Evolutionary conservation across 768 basidiomycete genomes (phyloP), one percentile per base, ranked within the genome.

Genomic region (Russula abietina): DNA sequence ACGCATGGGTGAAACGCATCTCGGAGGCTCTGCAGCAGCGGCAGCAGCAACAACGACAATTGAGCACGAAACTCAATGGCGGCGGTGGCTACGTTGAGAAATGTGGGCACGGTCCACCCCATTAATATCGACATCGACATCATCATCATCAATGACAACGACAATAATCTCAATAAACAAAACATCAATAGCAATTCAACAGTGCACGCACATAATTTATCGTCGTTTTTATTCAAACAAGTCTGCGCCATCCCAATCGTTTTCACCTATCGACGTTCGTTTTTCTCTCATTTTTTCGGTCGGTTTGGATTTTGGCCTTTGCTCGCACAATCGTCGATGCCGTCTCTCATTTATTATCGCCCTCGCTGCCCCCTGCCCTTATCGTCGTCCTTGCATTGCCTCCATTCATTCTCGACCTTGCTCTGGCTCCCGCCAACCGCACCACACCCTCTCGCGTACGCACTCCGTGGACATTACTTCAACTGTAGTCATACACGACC

Each of bases 121-220:
- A 48, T 2, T 36, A 54, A 24, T 51, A 32, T 30, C 28, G 28
- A 30, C 28, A 30, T 2, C 5, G 28, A 30, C 28, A 30, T 30
- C 28, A 30, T 30, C 28, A 30, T 26, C 49, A 52, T 9, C 57
- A 62, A 3, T 10, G 9, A 28, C 52, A 62, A 36, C 41, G 39
- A 11, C 48, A 36, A 24, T 28, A 33, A 6, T 8, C 26, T 24
- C 45, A 49, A 32, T 36, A 54, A 39, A 39, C 16, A 39, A 39
- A 39, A 49, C 45, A 48, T 58, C 50, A 59, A 49, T 41, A 39
- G 30, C 57, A 59, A 54, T 55, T 63, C 46, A 59, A 30, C 52
- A 48, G 53, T 64, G 39, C 58, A 56, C 63, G 32, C 48, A 60
- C 58, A 46, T 64, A 64, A 64, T 43, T 64, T 64, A 64, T 64